Evolutionary conservation across 139 green algal genomes (phyloP).

Genomic region (Micractinium sp.): DNA sequence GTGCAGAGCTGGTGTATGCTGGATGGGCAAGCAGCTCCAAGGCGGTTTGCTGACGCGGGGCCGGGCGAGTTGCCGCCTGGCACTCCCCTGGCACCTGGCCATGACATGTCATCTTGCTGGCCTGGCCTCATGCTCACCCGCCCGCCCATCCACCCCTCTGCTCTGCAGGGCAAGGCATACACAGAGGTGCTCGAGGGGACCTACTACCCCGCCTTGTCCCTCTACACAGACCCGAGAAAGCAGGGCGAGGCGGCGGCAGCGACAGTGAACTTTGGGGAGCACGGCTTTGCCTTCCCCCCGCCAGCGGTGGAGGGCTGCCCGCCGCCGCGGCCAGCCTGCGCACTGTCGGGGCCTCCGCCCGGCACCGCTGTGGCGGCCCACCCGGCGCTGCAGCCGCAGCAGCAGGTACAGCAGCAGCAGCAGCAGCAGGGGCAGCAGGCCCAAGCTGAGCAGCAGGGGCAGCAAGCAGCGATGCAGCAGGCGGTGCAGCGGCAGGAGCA

Average conservation of each 20-base stretch:
- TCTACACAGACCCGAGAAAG: constrained; percentile 79
- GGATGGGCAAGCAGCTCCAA: no score
- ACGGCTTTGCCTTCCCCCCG: neutral
- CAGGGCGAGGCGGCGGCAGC: constrained; percentile 59
- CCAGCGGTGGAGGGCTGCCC: constrained; percentile 39
- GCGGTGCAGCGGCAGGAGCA: neutral
- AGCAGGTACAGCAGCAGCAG: neutral
- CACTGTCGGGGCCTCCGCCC: constrained; percentile 14
- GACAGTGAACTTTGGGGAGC: constrained; percentile 80
- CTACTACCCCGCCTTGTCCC: constrained; percentile 83
- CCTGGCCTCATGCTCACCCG: no score
- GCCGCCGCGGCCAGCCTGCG: constrained; percentile 30
- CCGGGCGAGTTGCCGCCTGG: no score
- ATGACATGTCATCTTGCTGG: no score
- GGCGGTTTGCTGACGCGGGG: no score
- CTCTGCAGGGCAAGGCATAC: constrained; percentile 20
- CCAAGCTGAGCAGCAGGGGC: neutral
- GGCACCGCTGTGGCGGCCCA: neutral
- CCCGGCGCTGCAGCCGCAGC: neutral
- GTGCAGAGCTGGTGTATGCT: no score
- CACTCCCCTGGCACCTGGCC: no score
- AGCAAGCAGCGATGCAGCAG: neutral
- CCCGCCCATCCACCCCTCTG: neutral
- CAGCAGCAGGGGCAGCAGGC: neutral
- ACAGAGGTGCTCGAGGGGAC: constrained; percentile 75